phyloP scores from a whole-genome alignment of 148 eudicot genomes.

The Pharnaceum exiguum region DNA sequence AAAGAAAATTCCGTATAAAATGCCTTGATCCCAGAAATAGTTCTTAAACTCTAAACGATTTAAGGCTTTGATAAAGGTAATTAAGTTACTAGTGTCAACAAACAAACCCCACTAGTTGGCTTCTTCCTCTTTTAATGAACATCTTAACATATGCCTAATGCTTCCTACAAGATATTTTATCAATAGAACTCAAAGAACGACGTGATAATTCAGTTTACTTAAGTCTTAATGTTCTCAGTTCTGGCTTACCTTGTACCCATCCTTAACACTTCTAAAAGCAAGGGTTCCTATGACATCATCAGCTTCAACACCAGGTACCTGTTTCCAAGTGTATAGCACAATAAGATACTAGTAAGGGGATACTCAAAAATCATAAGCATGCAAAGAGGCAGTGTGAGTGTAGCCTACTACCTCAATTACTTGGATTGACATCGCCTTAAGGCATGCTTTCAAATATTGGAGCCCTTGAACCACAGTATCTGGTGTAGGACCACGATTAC shows the following conservation, averaged over 20 bases:
- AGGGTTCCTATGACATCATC: slow-evolving; percentile 98
- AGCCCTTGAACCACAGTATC: slow-evolving; percentile 98
- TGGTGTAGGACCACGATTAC: slow-evolving; percentile 96
- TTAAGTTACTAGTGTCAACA: too few relatives aligned
- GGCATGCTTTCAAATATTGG: slow-evolving; percentile 88
- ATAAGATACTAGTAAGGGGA: slow-evolving; percentile 7
- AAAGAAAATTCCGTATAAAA: too few relatives aligned
- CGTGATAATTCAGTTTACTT: neutral
- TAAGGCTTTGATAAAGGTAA: too few relatives aligned
- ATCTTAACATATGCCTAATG: too few relatives aligned
- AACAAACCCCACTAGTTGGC: too few relatives aligned
- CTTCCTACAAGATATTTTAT: too few relatives aligned
- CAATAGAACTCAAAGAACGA: neutral
- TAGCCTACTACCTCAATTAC: slow-evolving; percentile 86
- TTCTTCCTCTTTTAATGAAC: too few relatives aligned
- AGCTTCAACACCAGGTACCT: slow-evolving; percentile 99
- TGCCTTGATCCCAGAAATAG: too few relatives aligned
- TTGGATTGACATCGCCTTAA: slow-evolving; percentile 90
- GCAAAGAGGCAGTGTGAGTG: neutral
- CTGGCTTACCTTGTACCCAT: slow-evolving; percentile 65
- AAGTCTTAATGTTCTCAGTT: neutral
- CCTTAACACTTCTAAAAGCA: slow-evolving; percentile 77
- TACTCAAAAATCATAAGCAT: neutral
- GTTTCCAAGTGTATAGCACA: slow-evolving; percentile 12
- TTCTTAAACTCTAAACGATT: too few relatives aligned